Evolutionary conservation across 2,329 filamentous ascomycete genomes (phyloP).

Genomic region (Verticillium klebahnii): DNA sequence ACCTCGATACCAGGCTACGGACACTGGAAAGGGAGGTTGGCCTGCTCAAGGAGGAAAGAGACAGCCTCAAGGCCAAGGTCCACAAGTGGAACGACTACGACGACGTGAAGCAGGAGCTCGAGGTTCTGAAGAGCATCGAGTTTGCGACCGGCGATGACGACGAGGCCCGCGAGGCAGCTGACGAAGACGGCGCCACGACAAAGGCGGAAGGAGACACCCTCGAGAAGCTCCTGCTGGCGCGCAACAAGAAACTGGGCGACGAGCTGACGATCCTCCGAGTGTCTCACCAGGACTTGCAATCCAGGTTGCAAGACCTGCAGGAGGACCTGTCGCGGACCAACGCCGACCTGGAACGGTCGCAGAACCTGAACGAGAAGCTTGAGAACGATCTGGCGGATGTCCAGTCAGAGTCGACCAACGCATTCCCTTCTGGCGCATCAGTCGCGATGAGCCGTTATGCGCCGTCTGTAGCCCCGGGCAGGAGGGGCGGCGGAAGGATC

Average conservation of each 20-base stretch:
- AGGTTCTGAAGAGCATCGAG: slow-evolving; percentile 96
- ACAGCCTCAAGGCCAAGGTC: slow-evolving; percentile 73
- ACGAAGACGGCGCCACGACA: slow-evolving; percentile 42
- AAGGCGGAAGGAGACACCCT: slow-evolving; percentile 72
- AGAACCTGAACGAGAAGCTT: slow-evolving; percentile 79
- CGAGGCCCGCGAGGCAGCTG: slow-evolving; percentile 28
- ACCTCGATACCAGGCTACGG: slow-evolving; percentile 70
- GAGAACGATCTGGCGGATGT: slow-evolving; percentile 88
- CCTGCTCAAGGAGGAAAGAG: slow-evolving; percentile 73
- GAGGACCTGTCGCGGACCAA: slow-evolving; percentile 80
- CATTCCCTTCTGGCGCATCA: slow-evolving; percentile 84
- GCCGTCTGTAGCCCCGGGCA: slow-evolving; percentile 53
- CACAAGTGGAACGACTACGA: slow-evolving; percentile 93
- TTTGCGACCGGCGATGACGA: slow-evolving; percentile 84
- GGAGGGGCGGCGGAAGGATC: slow-evolving; percentile 58
- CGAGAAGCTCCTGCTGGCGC: slow-evolving; percentile 83
- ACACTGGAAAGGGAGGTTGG: slow-evolving; percentile 74
- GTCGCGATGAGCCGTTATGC: slow-evolving; percentile 79
- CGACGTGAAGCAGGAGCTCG: slow-evolving; percentile 90
- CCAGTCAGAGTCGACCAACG: slow-evolving; percentile 78
- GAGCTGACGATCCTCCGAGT: slow-evolving; percentile 90
- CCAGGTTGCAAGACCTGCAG: slow-evolving; percentile 72
- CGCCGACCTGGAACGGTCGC: slow-evolving; percentile 78
- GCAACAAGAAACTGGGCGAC: slow-evolving; percentile 95
- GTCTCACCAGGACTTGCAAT: slow-evolving; percentile 87